Conservation (phyloP, 2,329 filamentous ascomycete species). For the Tolypocladium amazonense region DNA sequence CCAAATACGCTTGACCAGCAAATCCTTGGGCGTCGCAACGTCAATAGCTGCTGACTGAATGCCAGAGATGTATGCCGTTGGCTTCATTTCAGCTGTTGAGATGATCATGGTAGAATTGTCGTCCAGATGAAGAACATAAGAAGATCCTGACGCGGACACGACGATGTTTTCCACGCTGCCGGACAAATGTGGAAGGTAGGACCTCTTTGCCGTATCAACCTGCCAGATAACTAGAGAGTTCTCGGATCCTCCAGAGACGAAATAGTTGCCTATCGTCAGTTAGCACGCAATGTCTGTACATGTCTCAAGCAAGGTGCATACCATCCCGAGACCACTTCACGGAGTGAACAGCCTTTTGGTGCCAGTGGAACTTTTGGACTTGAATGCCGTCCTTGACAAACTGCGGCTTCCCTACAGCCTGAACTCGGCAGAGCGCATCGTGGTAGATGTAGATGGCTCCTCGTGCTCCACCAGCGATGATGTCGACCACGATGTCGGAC, state of each 20-base stretch:
- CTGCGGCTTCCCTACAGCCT: slow-evolving; percentile 26
- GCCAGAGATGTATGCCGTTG: slow-evolving; percentile 73
- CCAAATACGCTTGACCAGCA: slow-evolving; percentile 42
- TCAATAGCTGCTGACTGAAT: slow-evolving; percentile 57
- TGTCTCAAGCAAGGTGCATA: slow-evolving; percentile 22
- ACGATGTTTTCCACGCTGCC: slow-evolving; percentile 76
- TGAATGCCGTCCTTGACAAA: slow-evolving; percentile 37
- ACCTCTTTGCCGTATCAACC: slow-evolving; percentile 71
- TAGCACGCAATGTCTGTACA: slow-evolving; percentile 12
- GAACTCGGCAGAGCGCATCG: slow-evolving; percentile 55
- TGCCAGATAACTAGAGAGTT: slow-evolving; percentile 90
- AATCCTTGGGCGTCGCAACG: slow-evolving; percentile 37
- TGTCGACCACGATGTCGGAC: slow-evolving; percentile 43
- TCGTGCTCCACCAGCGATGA: slow-evolving; percentile 66
- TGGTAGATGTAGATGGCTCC: slow-evolving; percentile 77
- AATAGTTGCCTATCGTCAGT: slow-evolving; percentile 61
- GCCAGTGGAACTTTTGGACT: slow-evolving; percentile 76
- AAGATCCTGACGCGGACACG: slow-evolving; percentile 67
- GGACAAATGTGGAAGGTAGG: slow-evolving; percentile 82
- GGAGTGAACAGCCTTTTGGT: slow-evolving; percentile 70
- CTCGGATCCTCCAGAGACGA: slow-evolving; percentile 87
- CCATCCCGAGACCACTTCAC: slow-evolving; percentile 91
- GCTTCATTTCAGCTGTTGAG: slow-evolving; percentile 80
- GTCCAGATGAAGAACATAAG: slow-evolving; percentile 75
- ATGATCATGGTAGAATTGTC: slow-evolving; percentile 90